Conservation (phyloP, 768 basidiomycete species). For the Lactarius tabidus region DNA sequence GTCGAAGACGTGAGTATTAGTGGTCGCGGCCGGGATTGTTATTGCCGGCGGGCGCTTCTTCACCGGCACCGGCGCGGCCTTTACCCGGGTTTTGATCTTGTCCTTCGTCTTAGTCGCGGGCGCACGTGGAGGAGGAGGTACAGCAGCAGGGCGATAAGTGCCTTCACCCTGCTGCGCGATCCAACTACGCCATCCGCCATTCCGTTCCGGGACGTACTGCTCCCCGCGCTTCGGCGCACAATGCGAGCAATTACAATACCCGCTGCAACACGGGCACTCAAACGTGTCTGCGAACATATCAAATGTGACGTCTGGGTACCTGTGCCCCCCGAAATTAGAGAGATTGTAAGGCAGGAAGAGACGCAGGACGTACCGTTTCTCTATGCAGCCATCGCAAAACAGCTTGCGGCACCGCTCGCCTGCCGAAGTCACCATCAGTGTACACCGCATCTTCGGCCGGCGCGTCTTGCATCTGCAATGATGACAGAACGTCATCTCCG, state of each 20-base stretch:
- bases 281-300: slow-evolving; percentile 31
- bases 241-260: slow-evolving; percentile 46
- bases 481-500: slow-evolving; percentile 10
- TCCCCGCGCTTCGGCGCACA: slow-evolving; percentile 48
- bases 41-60: neutral
- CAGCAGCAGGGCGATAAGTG: neutral
- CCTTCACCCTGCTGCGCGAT: neutral
- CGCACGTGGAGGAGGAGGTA: no score
- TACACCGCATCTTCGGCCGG: slow-evolving; percentile 17
- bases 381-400: slow-evolving; percentile 20
- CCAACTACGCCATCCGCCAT: slow-evolving; percentile 25
- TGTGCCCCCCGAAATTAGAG: slow-evolving; percentile 25
- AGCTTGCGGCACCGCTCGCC: slow-evolving; percentile 5
- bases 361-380: slow-evolving; percentile 16
- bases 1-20: neutral
- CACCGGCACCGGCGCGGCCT: neutral
- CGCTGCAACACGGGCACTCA: slow-evolving; percentile 44
- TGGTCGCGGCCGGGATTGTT: no score
- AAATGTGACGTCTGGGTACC: slow-evolving; percentile 41
- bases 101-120: neutral
- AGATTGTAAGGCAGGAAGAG: neutral
- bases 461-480: slow-evolving; percentile 18
- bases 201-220: slow-evolving; percentile 37
- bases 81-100: neutral
- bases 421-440: neutral